Conservation (phyloP, 306 rosid species). For the Casuarina cunninghamiana region DNA sequence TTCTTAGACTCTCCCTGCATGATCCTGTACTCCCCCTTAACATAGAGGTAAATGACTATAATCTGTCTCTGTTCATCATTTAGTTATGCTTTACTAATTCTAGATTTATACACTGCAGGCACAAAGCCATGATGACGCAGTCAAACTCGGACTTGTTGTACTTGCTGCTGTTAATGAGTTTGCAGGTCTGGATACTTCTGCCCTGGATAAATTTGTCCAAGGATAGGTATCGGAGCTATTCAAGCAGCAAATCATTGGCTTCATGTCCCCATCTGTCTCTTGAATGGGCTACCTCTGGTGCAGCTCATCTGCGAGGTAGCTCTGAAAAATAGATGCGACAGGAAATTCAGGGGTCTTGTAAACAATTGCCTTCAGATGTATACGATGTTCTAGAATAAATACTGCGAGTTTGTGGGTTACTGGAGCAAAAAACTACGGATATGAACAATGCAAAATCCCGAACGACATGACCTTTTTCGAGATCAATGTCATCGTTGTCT, state of each 20-base stretch:
- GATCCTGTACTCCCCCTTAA: conserved; percentile 98
- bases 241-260: conserved; percentile 24
- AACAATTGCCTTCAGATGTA: conserved; percentile 11
- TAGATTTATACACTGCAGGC: conserved; percentile 48
- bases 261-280: conserved; percentile 15
- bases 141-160: conserved; percentile 68
- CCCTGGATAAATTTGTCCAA: conserved; percentile 67
- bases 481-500: background rate
- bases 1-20: conserved; percentile 87
- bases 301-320: conserved; percentile 18
- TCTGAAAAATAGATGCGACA: conserved; percentile 10
- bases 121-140: conserved; percentile 60
- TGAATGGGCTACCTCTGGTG: conserved; percentile 13
- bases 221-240: conserved; percentile 17
- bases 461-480: background rate
- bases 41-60: conserved; percentile 67
- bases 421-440: background rate
- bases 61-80: background rate
- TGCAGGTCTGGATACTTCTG: conserved; percentile 75
- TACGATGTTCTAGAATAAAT: background rate
- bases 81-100: conserved; percentile 25
- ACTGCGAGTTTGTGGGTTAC: background rate
- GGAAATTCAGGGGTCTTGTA: conserved; percentile 10
- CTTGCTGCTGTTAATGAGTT: conserved; percentile 65
- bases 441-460: background rate